Evolutionary conservation across 257 asterid species (phyloP), one percentile per base, ranked within the genome.

Genomic region (Solanum virginianum): DNA sequence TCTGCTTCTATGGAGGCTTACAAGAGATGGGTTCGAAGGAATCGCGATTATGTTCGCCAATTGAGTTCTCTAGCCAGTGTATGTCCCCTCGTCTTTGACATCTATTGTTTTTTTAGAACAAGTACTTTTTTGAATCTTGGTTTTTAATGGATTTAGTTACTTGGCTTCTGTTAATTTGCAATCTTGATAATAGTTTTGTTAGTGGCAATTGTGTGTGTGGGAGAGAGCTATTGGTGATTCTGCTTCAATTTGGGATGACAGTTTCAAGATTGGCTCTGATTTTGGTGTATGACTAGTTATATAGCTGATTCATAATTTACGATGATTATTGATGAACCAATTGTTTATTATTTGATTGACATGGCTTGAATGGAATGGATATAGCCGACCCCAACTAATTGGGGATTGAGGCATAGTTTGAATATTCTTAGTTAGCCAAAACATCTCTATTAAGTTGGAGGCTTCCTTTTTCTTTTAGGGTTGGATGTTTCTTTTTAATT

Each of bases 1-100:
- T 84, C 79, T 77, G 22, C 81, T 83, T 81, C 86, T 45, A 96
- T 96, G 98, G 99, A 96, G 90, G 93, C 94, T 90, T 96, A 96
- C 90, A 95, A 90, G 95, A 91, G 94, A 89, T 96, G 97, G 97
- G 95, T 96, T 49, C 87, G 97, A 83, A 93, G 93, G 89, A 96
- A 96, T 81, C 90, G 84, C 77, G 98, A 95, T 47, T 95, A 93
- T 69, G 93, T 95, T 45, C 96, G 93, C 84, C 94, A 98, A n/a
- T 86, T 96, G 85, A 97, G 95, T 86, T 93, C 98, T 82, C 87
- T 96, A 80, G 96, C 97, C 86, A 96, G 91, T 89, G 99, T 95
- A 93, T 90, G 98, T 88, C 84, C 47, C 65, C 72, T 79, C 85
- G 17, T 60, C 36, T 22, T 24, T 69, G 1, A 51, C 18, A 45